A percentile compares a stretch with the other conserved stretches of the same genome.
These are phyloP conservation scores for Neurospora crassa DNA, from an alignment of 2,329 filamentous ascomycete species.

Conservation along the genomic window DNA sequence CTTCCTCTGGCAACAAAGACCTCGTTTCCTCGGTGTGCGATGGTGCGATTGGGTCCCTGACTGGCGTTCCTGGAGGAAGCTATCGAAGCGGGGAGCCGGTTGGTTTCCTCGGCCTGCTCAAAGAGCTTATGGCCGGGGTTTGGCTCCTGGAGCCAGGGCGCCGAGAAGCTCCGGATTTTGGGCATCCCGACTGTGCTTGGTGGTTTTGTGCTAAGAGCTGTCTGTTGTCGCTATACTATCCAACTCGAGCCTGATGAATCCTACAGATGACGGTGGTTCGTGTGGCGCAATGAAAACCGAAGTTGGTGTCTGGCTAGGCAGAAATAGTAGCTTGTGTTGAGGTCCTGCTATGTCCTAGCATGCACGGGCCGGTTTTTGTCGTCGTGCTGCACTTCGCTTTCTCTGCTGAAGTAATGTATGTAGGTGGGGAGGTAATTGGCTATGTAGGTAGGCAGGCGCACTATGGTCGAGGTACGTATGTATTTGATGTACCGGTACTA, in stretches of 20 bases:
- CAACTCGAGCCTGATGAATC: not conserved
- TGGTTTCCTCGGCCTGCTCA: constrained; percentile 33
- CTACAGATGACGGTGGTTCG: not conserved
- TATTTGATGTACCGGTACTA: not conserved
- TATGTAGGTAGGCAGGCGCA: not conserved
- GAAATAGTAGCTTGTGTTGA: not conserved
- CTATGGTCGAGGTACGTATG: not conserved
- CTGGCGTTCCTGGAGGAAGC: constrained; percentile 32
- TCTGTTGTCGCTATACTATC: not conserved
- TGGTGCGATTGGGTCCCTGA: constrained; percentile 50
- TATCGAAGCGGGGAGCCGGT: constrained; percentile 19
- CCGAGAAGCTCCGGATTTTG: constrained; percentile 75
- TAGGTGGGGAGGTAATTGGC: too few relatives aligned
- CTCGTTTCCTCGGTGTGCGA: constrained; percentile 76
- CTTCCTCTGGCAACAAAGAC: constrained; percentile 82
- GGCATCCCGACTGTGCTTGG: constrained; percentile 51
- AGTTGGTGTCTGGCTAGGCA: not conserved
- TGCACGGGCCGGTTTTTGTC: not conserved
- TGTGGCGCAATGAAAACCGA: not conserved
- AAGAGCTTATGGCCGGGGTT: constrained; percentile 75
- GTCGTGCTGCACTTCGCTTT: not conserved
- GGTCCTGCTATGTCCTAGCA: not conserved
- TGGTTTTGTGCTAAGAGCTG: constrained; percentile 1
- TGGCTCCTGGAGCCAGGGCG: constrained; percentile 74
- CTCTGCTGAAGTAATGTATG: not conserved